Conservation (phyloP, 2,329 filamentous ascomycete genomes). For the Monosporascus sp. region DNA sequence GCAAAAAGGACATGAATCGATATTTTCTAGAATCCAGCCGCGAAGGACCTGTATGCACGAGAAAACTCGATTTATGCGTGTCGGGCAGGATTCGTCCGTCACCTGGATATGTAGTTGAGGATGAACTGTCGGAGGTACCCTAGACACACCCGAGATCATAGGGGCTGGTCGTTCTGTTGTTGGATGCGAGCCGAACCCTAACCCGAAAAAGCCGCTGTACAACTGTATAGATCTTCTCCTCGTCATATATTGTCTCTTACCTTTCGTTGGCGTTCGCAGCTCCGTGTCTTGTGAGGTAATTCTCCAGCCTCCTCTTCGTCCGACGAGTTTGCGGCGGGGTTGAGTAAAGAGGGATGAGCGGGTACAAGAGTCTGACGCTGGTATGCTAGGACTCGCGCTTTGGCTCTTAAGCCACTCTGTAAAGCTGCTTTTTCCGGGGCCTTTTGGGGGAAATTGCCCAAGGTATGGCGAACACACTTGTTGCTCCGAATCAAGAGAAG, state of each 20-base stretch:
- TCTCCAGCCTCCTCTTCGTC: too few species aligned
- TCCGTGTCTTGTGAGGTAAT: too few species aligned
- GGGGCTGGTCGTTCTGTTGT: neutral
- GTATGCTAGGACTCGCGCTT: too few species aligned
- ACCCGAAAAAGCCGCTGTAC: constrained; percentile 20
- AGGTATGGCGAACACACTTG: too few species aligned
- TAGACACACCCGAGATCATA: neutral
- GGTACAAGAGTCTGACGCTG: too few species aligned
- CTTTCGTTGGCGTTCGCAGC: neutral
- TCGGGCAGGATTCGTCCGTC: neutral
- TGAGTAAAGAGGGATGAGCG: too few species aligned
- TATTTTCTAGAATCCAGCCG: constrained; percentile 1
- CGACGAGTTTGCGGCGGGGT: too few species aligned
- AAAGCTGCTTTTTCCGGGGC: too few species aligned
- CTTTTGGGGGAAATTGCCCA: too few species aligned
- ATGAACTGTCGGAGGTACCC: neutral
- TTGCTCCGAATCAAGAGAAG: too few species aligned
- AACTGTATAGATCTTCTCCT: constrained; percentile 28
- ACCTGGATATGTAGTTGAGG: neutral
- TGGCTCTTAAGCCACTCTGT: too few species aligned
- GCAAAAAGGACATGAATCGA: neutral
- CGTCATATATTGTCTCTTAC: neutral
- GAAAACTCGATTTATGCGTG: neutral
- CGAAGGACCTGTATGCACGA: neutral
- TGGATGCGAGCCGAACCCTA: neutral